Conservation (phyloP, 2,329 filamentous ascomycete genomes). For the Scorias spongiosa region DNA sequence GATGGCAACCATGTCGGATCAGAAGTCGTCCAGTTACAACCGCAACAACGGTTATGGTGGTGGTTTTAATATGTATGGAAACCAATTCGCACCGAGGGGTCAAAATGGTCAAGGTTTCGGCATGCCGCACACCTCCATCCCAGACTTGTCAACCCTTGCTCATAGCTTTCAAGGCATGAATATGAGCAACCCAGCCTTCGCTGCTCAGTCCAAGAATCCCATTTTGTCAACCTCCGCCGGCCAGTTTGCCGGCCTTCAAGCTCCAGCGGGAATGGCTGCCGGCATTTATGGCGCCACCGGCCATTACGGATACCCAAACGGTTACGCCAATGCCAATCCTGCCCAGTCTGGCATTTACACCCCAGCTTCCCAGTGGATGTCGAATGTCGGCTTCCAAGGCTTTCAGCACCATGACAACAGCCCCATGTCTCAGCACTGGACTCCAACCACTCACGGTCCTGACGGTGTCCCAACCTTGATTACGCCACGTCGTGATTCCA, state of each 20-base stretch:
- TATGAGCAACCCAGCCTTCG: conserved; percentile 20
- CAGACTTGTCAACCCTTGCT: conserved; percentile 22
- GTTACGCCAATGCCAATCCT: conserved; percentile 10
- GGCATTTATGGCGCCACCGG: conserved; percentile 17
- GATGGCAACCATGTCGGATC: conserved; percentile 20
- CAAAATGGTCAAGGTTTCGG: conserved; percentile 19
- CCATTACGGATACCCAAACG: conserved; percentile 16
- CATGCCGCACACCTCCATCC: conserved; percentile 17
- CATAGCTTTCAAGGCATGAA: conserved; percentile 27
- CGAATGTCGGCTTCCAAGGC: conserved; percentile 23
- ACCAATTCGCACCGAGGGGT: conserved; percentile 16
- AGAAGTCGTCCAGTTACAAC: conserved; percentile 18
- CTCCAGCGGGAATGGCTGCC: conserved; percentile 14
- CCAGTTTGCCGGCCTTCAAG: conserved; percentile 15
- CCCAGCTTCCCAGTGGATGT: conserved; percentile 26
- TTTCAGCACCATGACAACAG: conserved; percentile 32
- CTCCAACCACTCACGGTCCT: conserved; percentile 25
- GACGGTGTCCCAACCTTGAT: conserved; percentile 34
- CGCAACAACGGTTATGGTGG: conserved; percentile 14
- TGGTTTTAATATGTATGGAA: conserved; percentile 11
- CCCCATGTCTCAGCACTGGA: conserved; percentile 32
- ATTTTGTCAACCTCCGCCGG: conserved; percentile 15
- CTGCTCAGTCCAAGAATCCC: conserved; percentile 20
- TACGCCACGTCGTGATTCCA: conserved; percentile 36
- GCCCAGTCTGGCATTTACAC: conserved; percentile 15